A percentile compares a stretch with the other conserved stretches of the same genome.
These are phyloP conservation scores for Adansonia madagascariensis DNA, from an alignment of 441 rosid species.

Conservation along the genomic window DNA sequence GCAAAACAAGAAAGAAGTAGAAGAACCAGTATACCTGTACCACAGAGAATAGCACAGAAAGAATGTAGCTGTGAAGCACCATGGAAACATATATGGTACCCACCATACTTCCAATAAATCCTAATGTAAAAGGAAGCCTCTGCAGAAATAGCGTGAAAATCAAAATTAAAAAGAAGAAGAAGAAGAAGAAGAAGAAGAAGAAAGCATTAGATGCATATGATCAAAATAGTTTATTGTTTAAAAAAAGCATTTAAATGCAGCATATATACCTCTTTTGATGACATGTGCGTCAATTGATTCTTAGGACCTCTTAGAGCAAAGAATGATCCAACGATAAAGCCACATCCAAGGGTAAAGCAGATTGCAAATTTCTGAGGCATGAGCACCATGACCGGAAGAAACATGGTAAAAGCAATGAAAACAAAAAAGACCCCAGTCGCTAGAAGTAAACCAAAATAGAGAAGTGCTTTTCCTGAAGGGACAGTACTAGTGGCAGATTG, in stretches of 20 bases:
- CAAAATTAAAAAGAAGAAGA: background rate
- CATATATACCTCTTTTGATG: constrained; percentile 61
- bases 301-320: constrained; percentile 70
- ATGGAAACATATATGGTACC: constrained; percentile 76
- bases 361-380: constrained; percentile 81
- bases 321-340: constrained; percentile 69
- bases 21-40: constrained; percentile 49
- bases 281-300: constrained; percentile 69
- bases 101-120: constrained; percentile 68
- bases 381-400: constrained; percentile 75
- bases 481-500: constrained; percentile 69
- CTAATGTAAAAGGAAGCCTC: constrained; percentile 74
- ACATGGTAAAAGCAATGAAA: constrained; percentile 74
- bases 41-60: constrained; percentile 72
- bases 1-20: background rate
- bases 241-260: constrained; percentile 10
- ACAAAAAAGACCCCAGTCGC: constrained; percentile 70
- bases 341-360: constrained; percentile 73
- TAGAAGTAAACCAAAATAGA: constrained; percentile 71
- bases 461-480: constrained; percentile 70
- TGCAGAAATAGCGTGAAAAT: constrained; percentile 35
- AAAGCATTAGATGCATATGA: constrained; percentile 14
- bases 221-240: background rate
- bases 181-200: background rate
- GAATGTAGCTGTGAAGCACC: constrained; percentile 78